Evolutionary conservation across 108 stramenopile species (phyloP).

Genomic region (Parietichytrium sp.): DNA sequence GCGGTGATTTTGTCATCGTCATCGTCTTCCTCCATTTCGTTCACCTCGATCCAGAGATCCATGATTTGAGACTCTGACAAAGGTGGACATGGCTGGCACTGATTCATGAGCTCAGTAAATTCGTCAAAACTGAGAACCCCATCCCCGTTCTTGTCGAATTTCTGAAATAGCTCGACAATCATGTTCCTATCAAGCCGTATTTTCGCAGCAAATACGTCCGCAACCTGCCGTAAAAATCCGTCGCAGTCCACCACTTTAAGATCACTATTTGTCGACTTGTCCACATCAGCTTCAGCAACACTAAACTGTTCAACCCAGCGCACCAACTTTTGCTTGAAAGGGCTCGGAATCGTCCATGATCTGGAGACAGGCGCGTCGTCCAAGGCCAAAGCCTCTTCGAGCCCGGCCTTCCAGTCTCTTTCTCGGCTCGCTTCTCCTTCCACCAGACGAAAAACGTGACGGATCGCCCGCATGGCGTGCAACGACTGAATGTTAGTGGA

Average conservation of each 20-base stretch:
- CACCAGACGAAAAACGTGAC: not conserved
- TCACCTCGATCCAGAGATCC: conserved; percentile 39
- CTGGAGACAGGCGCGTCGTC: too few species aligned
- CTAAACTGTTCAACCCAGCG: not conserved
- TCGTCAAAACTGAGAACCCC: conserved; percentile 10
- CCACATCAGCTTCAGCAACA: not conserved
- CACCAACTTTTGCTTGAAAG: not conserved
- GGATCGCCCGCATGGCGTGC: not conserved
- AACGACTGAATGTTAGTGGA: not conserved
- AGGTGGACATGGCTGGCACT: conserved; percentile 8
- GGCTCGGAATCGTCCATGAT: conserved; percentile 4
- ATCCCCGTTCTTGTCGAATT: conserved; percentile 22
- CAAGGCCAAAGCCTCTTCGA: too few species aligned
- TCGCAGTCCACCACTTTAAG: conserved; percentile 19
- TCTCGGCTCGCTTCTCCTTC: conserved; percentile 6
- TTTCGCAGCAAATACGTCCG: not conserved
- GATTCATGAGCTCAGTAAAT: not conserved
- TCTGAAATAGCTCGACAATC: conserved; percentile 8
- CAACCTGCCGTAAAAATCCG: not conserved
- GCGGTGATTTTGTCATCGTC: conserved; percentile 28
- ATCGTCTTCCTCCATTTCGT: conserved; percentile 29
- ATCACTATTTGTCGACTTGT: conserved; percentile 17
- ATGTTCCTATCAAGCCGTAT: not conserved
- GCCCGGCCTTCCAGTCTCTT: too few species aligned
- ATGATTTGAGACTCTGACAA: conserved; percentile 2